These are phyloP conservation scores for Begonia loranthoides DNA, from an alignment of 306 rosid species.

Conservation along the genomic window DNA sequence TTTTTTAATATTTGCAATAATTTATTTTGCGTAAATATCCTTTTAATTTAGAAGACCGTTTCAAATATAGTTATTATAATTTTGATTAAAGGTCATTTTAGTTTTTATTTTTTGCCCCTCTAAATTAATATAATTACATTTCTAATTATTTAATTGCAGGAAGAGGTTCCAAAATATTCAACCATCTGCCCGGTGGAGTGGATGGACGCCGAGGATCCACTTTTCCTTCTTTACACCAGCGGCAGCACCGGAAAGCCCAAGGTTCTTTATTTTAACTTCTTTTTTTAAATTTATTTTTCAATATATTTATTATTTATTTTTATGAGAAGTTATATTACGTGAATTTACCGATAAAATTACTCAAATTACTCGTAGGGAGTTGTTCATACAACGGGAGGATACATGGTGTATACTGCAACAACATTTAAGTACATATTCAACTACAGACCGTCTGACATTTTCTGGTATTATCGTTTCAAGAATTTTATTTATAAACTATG, in stretches of 20 bases:
- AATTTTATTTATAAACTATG: no score
- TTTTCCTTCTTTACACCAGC: constrained; percentile 80
- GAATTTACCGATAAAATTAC: neutral
- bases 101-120: no score
- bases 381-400: constrained; percentile 82
- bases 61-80: no score
- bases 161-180: constrained; percentile 47
- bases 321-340: neutral
- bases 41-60: neutral
- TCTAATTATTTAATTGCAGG: no score
- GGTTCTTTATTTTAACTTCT: constrained; percentile 20
- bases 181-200: constrained; percentile 69
- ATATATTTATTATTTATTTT: no score
- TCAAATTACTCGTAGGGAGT: constrained; percentile 37
- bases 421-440: constrained; percentile 87
- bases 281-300: constrained; percentile 3
- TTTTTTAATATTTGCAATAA: neutral
- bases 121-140: no score
- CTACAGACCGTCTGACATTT: constrained; percentile 62
- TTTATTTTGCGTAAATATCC: neutral
- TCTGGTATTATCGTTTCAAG: constrained; percentile 32
- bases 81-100: no score
- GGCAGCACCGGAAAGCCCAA: constrained; percentile 93
- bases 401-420: constrained; percentile 82
- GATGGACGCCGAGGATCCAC: constrained; percentile 93